phyloP scores from a whole-genome alignment of 305 asterid species.

The Solanum hybrid region DNA sequence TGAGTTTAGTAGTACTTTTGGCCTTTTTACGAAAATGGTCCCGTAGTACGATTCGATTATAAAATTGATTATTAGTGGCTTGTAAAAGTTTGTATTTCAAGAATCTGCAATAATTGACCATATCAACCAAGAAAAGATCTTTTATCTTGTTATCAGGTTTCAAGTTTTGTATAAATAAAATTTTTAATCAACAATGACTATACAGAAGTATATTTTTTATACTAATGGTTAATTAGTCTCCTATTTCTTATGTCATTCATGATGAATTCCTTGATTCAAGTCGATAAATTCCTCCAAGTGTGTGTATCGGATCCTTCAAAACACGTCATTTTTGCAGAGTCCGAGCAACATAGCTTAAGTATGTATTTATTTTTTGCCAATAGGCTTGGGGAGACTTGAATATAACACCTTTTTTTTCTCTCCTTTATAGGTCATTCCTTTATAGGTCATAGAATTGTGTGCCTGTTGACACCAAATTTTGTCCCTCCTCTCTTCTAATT shows the following conservation, averaged over 20 bases:
- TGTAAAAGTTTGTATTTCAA: not conserved
- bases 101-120: not conserved
- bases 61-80: not conserved
- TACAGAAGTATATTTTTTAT: not conserved
- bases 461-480: not conserved
- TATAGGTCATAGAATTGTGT: not conserved
- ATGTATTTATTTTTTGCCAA: not conserved
- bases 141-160: not conserved
- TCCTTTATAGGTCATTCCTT: no score
- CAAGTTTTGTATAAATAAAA: not conserved
- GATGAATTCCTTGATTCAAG: not conserved
- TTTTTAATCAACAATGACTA: not conserved
- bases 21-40: not conserved
- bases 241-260: not conserved
- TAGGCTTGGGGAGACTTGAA: not conserved
- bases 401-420: not conserved
- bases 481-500: no score
- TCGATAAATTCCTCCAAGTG: not conserved
- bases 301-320: not conserved
- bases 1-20: not conserved
- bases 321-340: not conserved
- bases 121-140: not conserved
- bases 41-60: not conserved
- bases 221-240: not conserved
- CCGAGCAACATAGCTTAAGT: not conserved